Base-by-base conservation (phyloP, 2,329 filamentous ascomycete genomes). In the Fonsecaea multimorphosa region DNA sequence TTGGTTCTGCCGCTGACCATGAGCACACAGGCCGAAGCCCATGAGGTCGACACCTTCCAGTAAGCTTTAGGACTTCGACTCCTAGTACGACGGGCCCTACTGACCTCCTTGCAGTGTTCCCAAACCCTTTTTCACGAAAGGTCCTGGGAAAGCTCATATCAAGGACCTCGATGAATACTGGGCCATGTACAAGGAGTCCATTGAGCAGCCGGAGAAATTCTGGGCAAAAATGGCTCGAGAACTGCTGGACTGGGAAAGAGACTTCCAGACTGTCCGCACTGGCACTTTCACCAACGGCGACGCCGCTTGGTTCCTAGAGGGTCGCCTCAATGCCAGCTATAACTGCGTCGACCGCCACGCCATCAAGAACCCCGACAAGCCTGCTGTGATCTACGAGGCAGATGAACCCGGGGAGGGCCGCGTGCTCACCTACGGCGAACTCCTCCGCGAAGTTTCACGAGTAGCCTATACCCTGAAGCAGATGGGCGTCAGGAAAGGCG, bases 381-480 rank as follows among this genome's bases (percentile, higher is more conserved):
- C 95, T 55, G 95, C 95, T 78, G 96, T 99, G 81, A 97, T 98
- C 82, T 99, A 98, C 83, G 95, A 99, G 83, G 94, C 93, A 67
- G 95, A 99, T 75, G 95, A 99, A 81, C 87, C 90, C 49, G 85
- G 81, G 61, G 91, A 96, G 76, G 93, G 95, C 76, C 92, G 94
- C 72, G 93, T 86, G 71, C 90, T 99, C 78, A 95, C 92, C 71
- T 99, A 98, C 74, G 87, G 90, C 74, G 93, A 99, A 85, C 90
- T 99, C 59, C 87, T 98, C 68, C 89, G 93, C 70, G 88, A 99
- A 79, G 94, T 99, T 58, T 97, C 90, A 75, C 90, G 87, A 79
- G 88, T 92, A 16, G 91, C 95, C 52, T 92, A 92, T 83, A 90
- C 91, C 27, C 86, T 99, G 73, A 97, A 93, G 85, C 87, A 94